Evolutionary conservation across 2,329 filamentous ascomycete species (phyloP), one percentile per base, ranked within the genome.

Genomic region (Grosmannia clavigera): DNA sequence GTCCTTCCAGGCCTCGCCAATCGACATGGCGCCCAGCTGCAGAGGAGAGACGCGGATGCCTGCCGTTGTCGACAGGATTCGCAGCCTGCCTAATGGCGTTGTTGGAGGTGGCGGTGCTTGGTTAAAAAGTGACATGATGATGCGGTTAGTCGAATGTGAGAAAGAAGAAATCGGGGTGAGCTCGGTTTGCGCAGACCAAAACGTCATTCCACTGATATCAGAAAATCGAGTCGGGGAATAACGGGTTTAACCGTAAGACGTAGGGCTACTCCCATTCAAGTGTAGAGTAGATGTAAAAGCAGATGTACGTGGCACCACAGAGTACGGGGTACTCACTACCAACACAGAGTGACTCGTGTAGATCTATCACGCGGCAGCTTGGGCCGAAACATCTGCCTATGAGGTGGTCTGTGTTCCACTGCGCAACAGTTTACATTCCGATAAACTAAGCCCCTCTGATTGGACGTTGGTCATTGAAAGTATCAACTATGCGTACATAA

Each of bases 31-130:
- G 40, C 81, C 80, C 2, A 83, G 72, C 54, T 70, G 70, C n/a
- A 81, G 71, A 2, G 78, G 79, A 10, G 77, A 80, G 3, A 81
- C 79, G 40, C 78, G 73, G 54, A 83, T 69, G 12, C 75, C 75
- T 1, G 78, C 78, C 0, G 70, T 76, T 10, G 76, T 73, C 31
- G 77, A 75, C 53, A 83, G 75, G 33, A 82, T 67, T 11, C 80
- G 78, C 63, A 78, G 77, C 46, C 76, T 74, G 48, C 78, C 80
- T 52, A 84, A 72, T 67, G 78, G 74, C 10, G 80, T 82, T 56
- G 48, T 33, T 50, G 63, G 58, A 55, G 59, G 40, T 7, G 40
- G 40, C 5, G 61, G 59, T 3, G 58, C 57, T 3, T 55, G 35
- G 2, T 25, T 19, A 48, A 62, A 62, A n/a, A 59, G 33, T 12